phyloP scores from a whole-genome alignment of 148 eudicot species.

The Heliosperma pusillum region DNA sequence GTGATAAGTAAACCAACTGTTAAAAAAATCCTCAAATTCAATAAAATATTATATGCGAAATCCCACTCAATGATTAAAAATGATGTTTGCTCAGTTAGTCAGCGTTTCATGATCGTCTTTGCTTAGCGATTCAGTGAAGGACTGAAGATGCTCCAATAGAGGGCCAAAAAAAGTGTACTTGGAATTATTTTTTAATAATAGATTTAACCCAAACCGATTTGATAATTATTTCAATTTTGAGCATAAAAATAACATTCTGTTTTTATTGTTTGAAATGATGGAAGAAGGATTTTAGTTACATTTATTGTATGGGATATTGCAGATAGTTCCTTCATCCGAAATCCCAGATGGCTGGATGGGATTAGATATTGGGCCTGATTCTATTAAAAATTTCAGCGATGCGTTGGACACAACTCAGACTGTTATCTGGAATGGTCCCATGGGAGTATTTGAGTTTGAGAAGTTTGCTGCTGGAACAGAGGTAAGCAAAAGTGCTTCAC shows the following conservation, averaged over 20 bases:
- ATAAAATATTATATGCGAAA: too few species aligned
- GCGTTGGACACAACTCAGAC: constrained; percentile 86
- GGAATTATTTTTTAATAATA: too few species aligned
- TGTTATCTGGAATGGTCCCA: constrained; percentile 94
- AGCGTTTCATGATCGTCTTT: neutral
- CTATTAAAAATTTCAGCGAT: constrained; percentile 68
- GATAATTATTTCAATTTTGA: neutral
- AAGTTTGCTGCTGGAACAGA: constrained; percentile 74
- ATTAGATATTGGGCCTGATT: constrained; percentile 91
- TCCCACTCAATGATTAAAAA: too few species aligned
- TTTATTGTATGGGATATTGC: constrained; percentile 21
- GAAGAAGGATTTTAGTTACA: neutral
- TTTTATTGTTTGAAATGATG: neutral
- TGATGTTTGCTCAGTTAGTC: too few species aligned
- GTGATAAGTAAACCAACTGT: neutral
- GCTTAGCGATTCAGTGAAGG: neutral
- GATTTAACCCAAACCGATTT: neutral
- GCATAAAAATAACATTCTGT: neutral
- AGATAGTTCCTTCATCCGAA: constrained; percentile 77
- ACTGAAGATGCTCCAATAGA: too few species aligned
- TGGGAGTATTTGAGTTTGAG: constrained; percentile 92
- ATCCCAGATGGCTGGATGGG: constrained; percentile 99
- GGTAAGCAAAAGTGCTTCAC: constrained; percentile 35
- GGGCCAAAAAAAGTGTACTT: neutral
- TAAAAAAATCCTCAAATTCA: neutral